Evolutionary conservation across 306 rosid species (phyloP).

Genomic region (Comarum palustre): DNA sequence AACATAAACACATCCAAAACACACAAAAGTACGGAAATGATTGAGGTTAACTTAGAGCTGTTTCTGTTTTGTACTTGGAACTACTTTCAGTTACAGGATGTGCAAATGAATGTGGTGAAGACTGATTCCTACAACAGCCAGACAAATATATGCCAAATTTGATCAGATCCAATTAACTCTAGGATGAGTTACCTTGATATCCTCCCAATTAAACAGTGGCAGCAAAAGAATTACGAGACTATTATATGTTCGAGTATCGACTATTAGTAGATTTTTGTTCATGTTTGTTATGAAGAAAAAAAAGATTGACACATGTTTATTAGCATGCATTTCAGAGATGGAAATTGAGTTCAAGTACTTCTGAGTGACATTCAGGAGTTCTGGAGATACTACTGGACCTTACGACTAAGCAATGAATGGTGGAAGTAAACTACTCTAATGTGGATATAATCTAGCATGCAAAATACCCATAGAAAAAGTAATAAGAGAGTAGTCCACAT

Average conservation of each 20-base stretch:
- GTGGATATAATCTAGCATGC: conserved; percentile 14
- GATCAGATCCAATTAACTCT: background rate
- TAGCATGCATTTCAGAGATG: background rate
- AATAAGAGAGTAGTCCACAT: background rate
- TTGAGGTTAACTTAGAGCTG: background rate
- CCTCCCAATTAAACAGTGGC: background rate
- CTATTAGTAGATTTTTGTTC: background rate
- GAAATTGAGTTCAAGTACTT: background rate
- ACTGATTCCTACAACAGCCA: background rate
- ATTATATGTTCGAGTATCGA: background rate
- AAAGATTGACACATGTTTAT: background rate
- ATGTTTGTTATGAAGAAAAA: background rate
- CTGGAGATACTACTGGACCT: background rate
- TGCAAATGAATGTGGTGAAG: background rate
- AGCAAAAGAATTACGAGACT: background rate
- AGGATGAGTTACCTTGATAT: background rate
- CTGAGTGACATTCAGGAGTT: background rate
- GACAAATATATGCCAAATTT: background rate
- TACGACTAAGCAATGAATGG: background rate
- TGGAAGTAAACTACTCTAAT: background rate
- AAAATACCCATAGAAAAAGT: background rate
- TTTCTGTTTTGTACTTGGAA: background rate
- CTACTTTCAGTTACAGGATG: background rate
- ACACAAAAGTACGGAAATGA: background rate
- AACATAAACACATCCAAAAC: background rate